Conservation (phyloP, 2,329 filamentous ascomycete genomes). For the Sphaerulina musiva region DNA sequence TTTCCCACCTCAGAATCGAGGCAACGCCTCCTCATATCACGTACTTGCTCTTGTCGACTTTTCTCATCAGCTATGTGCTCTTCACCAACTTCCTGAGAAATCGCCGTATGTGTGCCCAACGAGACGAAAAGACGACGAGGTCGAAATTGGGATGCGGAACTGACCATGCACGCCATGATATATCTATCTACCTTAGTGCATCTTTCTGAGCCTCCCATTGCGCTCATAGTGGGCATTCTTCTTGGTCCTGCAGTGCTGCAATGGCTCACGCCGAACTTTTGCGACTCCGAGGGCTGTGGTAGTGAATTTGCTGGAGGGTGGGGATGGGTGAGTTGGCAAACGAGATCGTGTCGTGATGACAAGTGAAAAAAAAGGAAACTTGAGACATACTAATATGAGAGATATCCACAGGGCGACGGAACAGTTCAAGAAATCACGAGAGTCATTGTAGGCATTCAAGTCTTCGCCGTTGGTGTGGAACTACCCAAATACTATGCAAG, state of each 20-base stretch:
- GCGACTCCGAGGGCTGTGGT: conserved; percentile 21
- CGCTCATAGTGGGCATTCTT: conserved; percentile 42
- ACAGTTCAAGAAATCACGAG: conserved; percentile 39
- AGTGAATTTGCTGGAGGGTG: conserved; percentile 30
- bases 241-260: conserved; percentile 39
- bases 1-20: conserved; percentile 31
- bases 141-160: not conserved
- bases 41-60: conserved; percentile 41
- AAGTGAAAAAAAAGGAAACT: not conserved
- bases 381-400: conserved; percentile 1
- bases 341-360: no score
- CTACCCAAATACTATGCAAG: conserved; percentile 43
- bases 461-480: conserved; percentile 34
- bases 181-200: conserved; percentile 31
- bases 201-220: conserved; percentile 45
- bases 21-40: conserved; percentile 42
- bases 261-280: conserved; percentile 38
- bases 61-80: conserved; percentile 43
- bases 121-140: no score
- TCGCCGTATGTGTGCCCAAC: conserved; percentile 20
- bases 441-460: conserved; percentile 43
- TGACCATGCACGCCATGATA: not conserved
- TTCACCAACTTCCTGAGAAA: conserved; percentile 45
- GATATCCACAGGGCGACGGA: conserved; percentile 30
- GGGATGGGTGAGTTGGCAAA: conserved; percentile 32